These are phyloP conservation scores for Trichophyton simii DNA, from an alignment of 2,329 filamentous ascomycete genomes.

Conservation along the genomic window DNA sequence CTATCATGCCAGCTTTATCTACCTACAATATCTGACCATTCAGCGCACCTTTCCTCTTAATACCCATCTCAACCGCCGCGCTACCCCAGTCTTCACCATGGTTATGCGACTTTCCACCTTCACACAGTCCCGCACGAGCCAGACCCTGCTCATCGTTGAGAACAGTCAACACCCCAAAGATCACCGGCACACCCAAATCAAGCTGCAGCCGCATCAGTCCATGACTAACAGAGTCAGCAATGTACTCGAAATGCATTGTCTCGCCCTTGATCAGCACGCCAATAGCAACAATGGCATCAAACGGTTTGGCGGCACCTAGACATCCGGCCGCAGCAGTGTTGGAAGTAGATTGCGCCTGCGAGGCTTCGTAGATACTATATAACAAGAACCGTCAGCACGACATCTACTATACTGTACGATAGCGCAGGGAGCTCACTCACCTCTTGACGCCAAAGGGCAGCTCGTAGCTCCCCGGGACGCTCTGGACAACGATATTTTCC, in stretches of 20 bases:
- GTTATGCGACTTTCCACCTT: conserved; percentile 52
- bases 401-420: background rate
- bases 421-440: conserved; percentile 34
- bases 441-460: conserved; percentile 80
- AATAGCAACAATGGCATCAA: conserved; percentile 90
- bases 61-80: conserved; percentile 85
- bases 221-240: conserved; percentile 77
- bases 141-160: conserved; percentile 78
- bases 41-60: conserved; percentile 75
- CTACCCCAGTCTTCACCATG: conserved; percentile 94
- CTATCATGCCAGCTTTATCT: background rate
- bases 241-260: conserved; percentile 99
- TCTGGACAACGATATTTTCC: conserved; percentile 78
- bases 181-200: conserved; percentile 74
- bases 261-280: conserved; percentile 96
- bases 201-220: conserved; percentile 91
- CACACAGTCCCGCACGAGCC: conserved; percentile 63
- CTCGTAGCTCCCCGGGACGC: conserved; percentile 89
- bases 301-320: conserved; percentile 41
- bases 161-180: conserved; percentile 86
- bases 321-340: too few relatives aligned
- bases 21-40: conserved; percentile 47
- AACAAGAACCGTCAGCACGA: too few relatives aligned
- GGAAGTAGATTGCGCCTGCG: conserved; percentile 34
- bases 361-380: too few relatives aligned